Base-by-base conservation (phyloP, 2,329 filamentous ascomycete genomes). In the Pseudocercospora musae region DNA sequence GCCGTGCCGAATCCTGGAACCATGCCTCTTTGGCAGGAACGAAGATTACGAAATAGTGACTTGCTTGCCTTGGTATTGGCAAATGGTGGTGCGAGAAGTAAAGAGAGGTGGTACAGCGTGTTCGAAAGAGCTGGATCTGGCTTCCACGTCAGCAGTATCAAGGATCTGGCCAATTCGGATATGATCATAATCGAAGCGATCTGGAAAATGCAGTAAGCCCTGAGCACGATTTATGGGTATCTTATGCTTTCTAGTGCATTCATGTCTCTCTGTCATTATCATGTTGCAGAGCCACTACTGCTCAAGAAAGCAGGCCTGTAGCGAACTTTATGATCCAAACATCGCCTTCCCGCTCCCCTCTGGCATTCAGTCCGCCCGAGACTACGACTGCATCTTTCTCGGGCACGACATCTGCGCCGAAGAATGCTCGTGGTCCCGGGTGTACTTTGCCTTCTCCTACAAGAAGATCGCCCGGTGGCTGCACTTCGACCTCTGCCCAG, bases 361-460 rank as follows among this genome's bases (percentile, higher is more conserved):
- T 78, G 0, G 78, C 77, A 69, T 79, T 74, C 15, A 77, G 62
- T 1, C 79, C 79, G 46, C 78, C 78, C 78, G 77, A 80, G 13
- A 80, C 69, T 2, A 79, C 72, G 7, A 80, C 68, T 13, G 68
- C 73, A 31, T 70, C 72, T 21, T 74, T 75, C 33, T 76, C 74
- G 65, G 76, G 71, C 70, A 68, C 64, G 1, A 74, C 68, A 66
- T 78, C 77, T n/a, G 74, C 74, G 1, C 74, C 78, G 58, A 80
- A 80, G 37, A 71, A 76, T 1, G 74, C 77, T 58, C 78, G 65
- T 9, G 78, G 78, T 0, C 78, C 78, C 0, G 79, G 79, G 67
- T 81, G 78, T 4, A 80, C 70, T 59, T 80, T 80, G 4, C 77
- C 78, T 31, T 75, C 74, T 44, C 68, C 71, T 9, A 72, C 72